Percentiles rank a stretch among this genome's conserved stretches.
Evolutionary conservation across 768 basidiomycete genomes (phyloP).

Genomic region (Tubosaeta sp.): DNA sequence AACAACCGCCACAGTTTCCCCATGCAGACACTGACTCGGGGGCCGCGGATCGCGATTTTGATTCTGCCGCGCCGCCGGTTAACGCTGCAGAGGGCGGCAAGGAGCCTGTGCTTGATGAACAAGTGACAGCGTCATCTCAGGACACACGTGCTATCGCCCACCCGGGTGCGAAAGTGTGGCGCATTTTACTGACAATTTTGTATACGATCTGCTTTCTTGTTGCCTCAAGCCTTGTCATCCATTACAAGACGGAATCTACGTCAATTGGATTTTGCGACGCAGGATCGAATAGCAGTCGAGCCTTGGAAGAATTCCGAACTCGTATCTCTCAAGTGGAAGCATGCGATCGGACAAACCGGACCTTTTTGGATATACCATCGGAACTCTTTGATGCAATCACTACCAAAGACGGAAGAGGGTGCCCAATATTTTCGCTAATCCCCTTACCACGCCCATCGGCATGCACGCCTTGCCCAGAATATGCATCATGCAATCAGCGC

Average conservation of each 20-base stretch:
- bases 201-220: slow-evolving; percentile 34
- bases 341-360: slow-evolving; percentile 56
- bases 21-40: slow-evolving; percentile 3
- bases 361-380: slow-evolving; percentile 36
- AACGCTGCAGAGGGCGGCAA: slow-evolving; percentile 20
- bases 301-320: slow-evolving; percentile 46
- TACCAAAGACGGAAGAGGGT: slow-evolving; percentile 35
- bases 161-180: slow-evolving; percentile 15
- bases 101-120: slow-evolving; percentile 16
- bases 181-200: slow-evolving; percentile 42
- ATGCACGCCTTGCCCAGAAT: slow-evolving; percentile 72
- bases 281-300: slow-evolving; percentile 54
- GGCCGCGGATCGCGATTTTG: neutral
- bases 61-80: slow-evolving; percentile 8
- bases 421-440: slow-evolving; percentile 52
- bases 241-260: slow-evolving; percentile 65
- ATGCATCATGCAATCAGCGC: slow-evolving; percentile 56
- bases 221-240: slow-evolving; percentile 33
- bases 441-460: slow-evolving; percentile 54
- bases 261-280: slow-evolving; percentile 74
- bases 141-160: slow-evolving; percentile 32
- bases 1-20: slow-evolving; percentile 7
- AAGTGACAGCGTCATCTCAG: slow-evolving; percentile 34
- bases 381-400: slow-evolving; percentile 24
- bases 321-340: slow-evolving; percentile 44